These are phyloP conservation scores for Haematococcus sp. DNA, from an alignment of 139 green algal genomes.

Conservation along the genomic window DNA sequence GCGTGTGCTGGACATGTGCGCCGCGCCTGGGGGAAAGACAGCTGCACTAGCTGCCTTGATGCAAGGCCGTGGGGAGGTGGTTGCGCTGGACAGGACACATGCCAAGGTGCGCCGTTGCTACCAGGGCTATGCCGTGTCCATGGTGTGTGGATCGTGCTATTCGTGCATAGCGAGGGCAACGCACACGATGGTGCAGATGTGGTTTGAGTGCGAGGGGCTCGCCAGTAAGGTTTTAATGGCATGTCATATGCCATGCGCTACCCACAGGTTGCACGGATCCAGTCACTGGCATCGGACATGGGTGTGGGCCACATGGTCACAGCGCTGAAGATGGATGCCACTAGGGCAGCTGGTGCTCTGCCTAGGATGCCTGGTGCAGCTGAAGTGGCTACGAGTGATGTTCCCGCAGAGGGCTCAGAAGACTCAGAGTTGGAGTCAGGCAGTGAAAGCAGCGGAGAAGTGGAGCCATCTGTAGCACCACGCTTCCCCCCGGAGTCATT, in stretches of 20 bases:
- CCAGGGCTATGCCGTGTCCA: too few species aligned
- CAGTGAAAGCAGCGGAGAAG: too few species aligned
- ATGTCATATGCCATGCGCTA: too few species aligned
- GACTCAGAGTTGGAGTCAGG: too few species aligned
- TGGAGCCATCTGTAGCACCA: background rate
- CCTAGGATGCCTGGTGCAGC: too few species aligned
- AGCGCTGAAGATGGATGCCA: background rate
- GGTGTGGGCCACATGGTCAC: background rate
- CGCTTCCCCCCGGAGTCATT: conserved; percentile 64
- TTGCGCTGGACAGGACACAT: conserved; percentile 81
- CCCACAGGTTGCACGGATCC: conserved; percentile 13
- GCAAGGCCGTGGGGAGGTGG: conserved; percentile 29
- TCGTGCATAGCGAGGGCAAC: too few species aligned
- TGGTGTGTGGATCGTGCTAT: too few species aligned
- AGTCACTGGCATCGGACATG: conserved; percentile 13
- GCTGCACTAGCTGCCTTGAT: conserved; percentile 69
- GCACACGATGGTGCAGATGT: too few species aligned
- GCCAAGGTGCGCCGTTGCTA: conserved; percentile 77
- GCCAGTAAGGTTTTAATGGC: too few species aligned
- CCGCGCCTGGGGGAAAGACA: conserved; percentile 86
- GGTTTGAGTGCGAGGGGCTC: too few species aligned
- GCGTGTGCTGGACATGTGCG: conserved; percentile 44
- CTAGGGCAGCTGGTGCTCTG: background rate
- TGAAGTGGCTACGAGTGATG: too few species aligned
- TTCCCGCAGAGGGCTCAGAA: too few species aligned